These are phyloP conservation scores for Phytophthora chlamydospora DNA, from an alignment of 352 stramenopile species.

Conservation along the genomic window DNA sequence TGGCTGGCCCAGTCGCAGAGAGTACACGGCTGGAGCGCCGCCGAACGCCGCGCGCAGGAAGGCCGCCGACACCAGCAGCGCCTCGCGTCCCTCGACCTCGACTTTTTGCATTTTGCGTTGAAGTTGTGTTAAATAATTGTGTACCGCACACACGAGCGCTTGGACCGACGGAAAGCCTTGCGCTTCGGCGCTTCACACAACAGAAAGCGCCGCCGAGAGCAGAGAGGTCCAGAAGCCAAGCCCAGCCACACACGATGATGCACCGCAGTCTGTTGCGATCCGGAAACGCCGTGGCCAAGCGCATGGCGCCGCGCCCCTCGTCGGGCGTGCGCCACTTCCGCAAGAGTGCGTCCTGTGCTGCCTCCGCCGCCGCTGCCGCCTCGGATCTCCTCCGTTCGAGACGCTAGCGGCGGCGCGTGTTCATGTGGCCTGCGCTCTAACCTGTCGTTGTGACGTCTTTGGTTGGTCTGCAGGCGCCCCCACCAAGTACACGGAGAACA, in stretches of 20 bases:
- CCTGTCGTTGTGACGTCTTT: constrained; percentile 7
- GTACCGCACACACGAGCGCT: too few species aligned
- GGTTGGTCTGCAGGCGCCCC: constrained; percentile 43
- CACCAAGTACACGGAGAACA: constrained; percentile 84
- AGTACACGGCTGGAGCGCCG: constrained; percentile 63
- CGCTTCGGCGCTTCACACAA: constrained; percentile 10
- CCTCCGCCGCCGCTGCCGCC: not conserved
- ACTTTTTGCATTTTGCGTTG: not conserved
- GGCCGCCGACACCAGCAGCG: constrained; percentile 49
- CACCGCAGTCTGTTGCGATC: constrained; percentile 56
- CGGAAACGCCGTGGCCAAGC: constrained; percentile 39
- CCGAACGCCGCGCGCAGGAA: constrained; percentile 66
- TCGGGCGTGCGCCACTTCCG: constrained; percentile 72
- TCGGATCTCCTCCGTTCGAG: too few species aligned
- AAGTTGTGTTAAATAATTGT: constrained; percentile 15
- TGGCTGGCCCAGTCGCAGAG: constrained; percentile 55
- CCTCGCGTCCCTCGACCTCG: constrained; percentile 23
- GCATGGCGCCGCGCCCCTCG: constrained; percentile 29
- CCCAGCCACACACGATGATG: constrained; percentile 38
- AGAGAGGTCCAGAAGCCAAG: constrained; percentile 17
- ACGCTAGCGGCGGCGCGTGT: constrained; percentile 6
- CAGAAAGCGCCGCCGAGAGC: constrained; percentile 13
- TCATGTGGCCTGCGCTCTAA: constrained; percentile 8
- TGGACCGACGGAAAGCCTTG: too few species aligned
- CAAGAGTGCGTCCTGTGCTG: constrained; percentile 52